Base-by-base conservation (phyloP, 1,284 basidiomycete genomes). In the Cystobasidium sp. region DNA sequence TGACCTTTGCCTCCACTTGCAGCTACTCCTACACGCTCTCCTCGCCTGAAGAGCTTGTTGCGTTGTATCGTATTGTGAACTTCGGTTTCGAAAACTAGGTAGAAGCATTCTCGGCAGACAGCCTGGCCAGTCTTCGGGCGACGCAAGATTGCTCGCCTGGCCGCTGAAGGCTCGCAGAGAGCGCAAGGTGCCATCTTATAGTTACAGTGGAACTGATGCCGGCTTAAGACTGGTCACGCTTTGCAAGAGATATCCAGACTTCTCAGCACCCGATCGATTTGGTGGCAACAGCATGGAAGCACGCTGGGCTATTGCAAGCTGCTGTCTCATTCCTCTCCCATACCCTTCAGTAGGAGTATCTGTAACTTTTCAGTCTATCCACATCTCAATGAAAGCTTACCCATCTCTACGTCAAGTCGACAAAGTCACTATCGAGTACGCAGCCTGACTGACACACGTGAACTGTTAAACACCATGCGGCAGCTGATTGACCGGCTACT, bases 111-210 rank as follows among this genome's bases (percentile, higher is more conserved):
- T 82, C 90, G 91, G 86, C 95, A 99, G 78, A 97, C 94, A 81
- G 94, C 92, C 81, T 97, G 95, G 0, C 94, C 94, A 0, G 96
- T 99, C 83, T 99, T 99, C 10, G 96, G 96, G 22, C 96, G 86
- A 80, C 93, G 95, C 51, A 99, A 84, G 76, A 98, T 94, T 0
- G 96, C 93, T 68, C 90, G 88, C 1, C 75, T 56, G 1, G 76
- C 70, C 1, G 59, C 31, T n/a, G 52, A 47, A 1, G 76, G 58
- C 14, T 76, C 76, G 61, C 79, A 80, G 3, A 80, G 75, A 3
- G 77, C 75, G 66, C 79, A 80, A 1, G 77, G 77, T 5, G 79
- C 77, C 79, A 79, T 80, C 61, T 22, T 63, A 18, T 12, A 55
- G 53, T 1, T 55, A 24, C 10, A 55, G 53, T 10, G 6, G 46